Base-by-base conservation (phyloP, 202 grass and related monocot genomes). In the Schoenoplectus tabernaemontani region DNA sequence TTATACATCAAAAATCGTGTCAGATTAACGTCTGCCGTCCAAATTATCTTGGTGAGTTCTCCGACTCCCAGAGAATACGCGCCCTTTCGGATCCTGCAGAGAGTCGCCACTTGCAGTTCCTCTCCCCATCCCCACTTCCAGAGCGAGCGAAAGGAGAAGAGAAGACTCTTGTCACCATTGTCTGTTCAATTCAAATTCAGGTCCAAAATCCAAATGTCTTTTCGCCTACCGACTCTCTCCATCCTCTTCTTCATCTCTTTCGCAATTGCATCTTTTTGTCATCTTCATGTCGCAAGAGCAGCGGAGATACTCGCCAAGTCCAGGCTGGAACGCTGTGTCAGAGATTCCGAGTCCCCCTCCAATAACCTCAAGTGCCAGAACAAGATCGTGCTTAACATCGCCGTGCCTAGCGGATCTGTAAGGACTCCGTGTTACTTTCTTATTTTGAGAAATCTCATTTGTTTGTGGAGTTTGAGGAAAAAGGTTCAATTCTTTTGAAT, bases 221-320 rank as follows among this genome's bases (percentile, higher is more conserved):
- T 47, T 11, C 54, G 15, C 59, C 1, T 51, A 6, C 24, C 10
- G 38, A 53, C n/a, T 30, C 15, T 34, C 4, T 4, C 57, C 47
- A 3, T 64, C 19, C 3, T 56, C 43, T 15, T 32, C 48, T 54
- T 85, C 36, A 2, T 87, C 37, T 34, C 15, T 80, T 11, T 59
- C 39, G 48, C 79, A 26, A 10, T 42, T 8, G 37, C 63, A 0
- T 59, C 70, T 9, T 26, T 33, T 19, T n/a, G 24, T 16, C 70
- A 54, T 75, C 34, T 59, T 15, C 69, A 76, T 5, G 7, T 9
- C 9, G n/a, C 62, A 0, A 53, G 4, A 7, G 73, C 74, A 22
- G 19, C 79, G 51, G 89, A 98, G 78, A 62, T 98, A 76, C 89
- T 98, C 38, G 85, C 90, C 54, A 98, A 95, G 64, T 98, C 90